Conservation (phyloP, 257 asterid species). For the Fraxinus quadrangulata region DNA sequence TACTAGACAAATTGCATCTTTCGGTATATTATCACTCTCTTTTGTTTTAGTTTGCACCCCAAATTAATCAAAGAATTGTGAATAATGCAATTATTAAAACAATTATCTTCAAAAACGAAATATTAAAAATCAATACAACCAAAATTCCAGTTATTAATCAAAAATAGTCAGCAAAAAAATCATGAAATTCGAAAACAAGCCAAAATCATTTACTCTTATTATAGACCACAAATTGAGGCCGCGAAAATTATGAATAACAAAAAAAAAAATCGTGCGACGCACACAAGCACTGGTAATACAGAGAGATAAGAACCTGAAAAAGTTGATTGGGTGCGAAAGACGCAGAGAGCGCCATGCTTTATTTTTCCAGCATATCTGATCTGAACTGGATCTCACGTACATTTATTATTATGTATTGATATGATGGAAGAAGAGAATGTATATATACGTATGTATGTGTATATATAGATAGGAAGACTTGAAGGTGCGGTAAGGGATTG, state of each 20-base stretch:
- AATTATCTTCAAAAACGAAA: not conserved
- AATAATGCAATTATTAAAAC: not conserved
- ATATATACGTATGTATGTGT: not conserved
- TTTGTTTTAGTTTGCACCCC: not conserved
- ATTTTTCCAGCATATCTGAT: conserved; percentile 30
- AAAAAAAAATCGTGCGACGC: not conserved
- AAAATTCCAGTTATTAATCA: not conserved
- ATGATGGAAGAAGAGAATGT: not conserved
- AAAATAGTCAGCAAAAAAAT: not conserved
- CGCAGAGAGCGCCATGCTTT: conserved; percentile 50
- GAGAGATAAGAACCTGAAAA: conserved; percentile 46
- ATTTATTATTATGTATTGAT: not conserved
- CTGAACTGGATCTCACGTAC: conserved; percentile 8
- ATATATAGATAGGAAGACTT: not conserved
- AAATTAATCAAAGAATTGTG: conserved; percentile 7
- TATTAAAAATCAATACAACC: not conserved
- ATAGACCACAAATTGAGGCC: not conserved
- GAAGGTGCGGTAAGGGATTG: conserved; percentile 2
- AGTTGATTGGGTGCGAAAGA: conserved; percentile 32
- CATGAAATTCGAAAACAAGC: not conserved
- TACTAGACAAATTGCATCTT: not conserved
- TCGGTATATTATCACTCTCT: not conserved
- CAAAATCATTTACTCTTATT: not conserved
- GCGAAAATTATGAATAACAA: not conserved
- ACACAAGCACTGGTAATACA: too few species aligned